A percentile compares a stretch with the other conserved stretches of the same genome.
Conservation (phyloP, 768 basidiomycete genomes). For the Termitomyces sp. region DNA sequence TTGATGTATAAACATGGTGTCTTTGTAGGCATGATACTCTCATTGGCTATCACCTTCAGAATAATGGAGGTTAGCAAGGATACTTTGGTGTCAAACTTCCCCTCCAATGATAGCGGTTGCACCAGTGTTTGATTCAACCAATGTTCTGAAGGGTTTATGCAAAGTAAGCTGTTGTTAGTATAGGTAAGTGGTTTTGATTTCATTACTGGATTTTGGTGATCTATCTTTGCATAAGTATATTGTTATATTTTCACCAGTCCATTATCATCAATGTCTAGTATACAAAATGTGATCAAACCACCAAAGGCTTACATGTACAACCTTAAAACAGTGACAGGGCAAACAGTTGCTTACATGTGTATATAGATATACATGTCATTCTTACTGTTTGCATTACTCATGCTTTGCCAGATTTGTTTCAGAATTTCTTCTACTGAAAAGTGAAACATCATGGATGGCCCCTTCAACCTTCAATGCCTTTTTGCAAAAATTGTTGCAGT, state of each 20-base stretch:
- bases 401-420: neutral
- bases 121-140: too few relatives aligned
- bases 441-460: neutral
- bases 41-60: too few relatives aligned
- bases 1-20: too few relatives aligned
- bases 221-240: neutral
- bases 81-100: too few relatives aligned
- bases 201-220: neutral
- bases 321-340: neutral
- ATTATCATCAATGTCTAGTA: neutral
- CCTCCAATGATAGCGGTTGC: too few relatives aligned
- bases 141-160: too few relatives aligned
- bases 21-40: too few relatives aligned
- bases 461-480: neutral
- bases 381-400: neutral
- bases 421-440: neutral
- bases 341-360: neutral
- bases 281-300: neutral
- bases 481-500: neutral
- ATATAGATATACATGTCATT: neutral
- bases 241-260: conserved; percentile 1
- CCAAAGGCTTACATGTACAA: neutral
- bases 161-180: too few relatives aligned
- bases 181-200: too few relatives aligned
- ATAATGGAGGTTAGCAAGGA: too few relatives aligned